Evolutionary conservation across 495 filamentous ascomycete genomes (phyloP).

Genomic region (Hypoxylon fuscum): DNA sequence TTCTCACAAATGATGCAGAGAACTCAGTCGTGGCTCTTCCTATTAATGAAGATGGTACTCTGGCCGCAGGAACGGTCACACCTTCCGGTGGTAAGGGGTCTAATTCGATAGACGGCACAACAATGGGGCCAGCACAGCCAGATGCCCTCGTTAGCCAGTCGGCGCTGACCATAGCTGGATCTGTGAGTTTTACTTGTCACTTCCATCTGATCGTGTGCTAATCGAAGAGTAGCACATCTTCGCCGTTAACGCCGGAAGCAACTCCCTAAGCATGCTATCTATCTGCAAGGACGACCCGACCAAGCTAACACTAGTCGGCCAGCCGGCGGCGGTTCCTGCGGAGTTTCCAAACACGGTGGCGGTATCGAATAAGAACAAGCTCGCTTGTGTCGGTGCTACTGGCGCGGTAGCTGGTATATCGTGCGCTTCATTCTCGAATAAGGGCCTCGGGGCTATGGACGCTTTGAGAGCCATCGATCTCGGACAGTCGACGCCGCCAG

Average conservation of each 20-base stretch:
- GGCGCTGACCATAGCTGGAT: conserved; percentile 56
- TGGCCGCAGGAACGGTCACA: conserved; percentile 48
- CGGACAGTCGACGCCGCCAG: conserved; percentile 62
- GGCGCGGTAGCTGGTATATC: conserved; percentile 63
- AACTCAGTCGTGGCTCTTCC: conserved; percentile 60
- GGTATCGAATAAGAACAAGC: conserved; percentile 54
- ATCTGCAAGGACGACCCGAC: conserved; percentile 59
- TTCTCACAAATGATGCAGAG: conserved; percentile 57
- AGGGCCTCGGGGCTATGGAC: conserved; percentile 54
- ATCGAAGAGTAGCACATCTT: conserved; percentile 54
- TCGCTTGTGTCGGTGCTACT: conserved; percentile 64
- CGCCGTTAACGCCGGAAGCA: conserved; percentile 69
- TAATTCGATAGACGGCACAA: conserved; percentile 42
- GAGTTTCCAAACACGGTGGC: conserved; percentile 68
- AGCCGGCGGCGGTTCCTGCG: conserved; percentile 54
- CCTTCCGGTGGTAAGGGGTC: conserved; percentile 52
- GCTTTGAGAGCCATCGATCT: conserved; percentile 55
- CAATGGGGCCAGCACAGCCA: conserved; percentile 51
- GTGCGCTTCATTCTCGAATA: conserved; percentile 55
- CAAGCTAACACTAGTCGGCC: conserved; percentile 53
- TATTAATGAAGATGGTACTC: conserved; percentile 54
- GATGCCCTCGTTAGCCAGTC: conserved; percentile 64
- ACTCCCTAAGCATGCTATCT: conserved; percentile 63
- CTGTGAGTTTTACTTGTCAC: conserved; percentile 47
- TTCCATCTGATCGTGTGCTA: conserved; percentile 3